Conservation (phyloP, 1,284 basidiomycete species). For the Mycena sp. region DNA sequence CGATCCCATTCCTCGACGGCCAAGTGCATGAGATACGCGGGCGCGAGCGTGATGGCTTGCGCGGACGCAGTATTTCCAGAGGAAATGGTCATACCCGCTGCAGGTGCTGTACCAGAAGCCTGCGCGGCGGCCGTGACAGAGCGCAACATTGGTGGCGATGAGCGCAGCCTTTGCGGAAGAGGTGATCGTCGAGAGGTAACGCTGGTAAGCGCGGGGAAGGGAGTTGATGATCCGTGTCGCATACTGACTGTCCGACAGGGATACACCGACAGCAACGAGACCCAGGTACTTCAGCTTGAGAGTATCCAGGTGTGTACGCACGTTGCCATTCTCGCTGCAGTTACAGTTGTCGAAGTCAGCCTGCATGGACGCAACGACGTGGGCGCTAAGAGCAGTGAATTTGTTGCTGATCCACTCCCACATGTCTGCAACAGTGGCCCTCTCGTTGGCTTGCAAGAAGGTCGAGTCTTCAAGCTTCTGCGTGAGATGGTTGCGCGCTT, state of each 20-base stretch:
- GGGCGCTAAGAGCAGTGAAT: too few species aligned
- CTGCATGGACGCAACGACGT: too few species aligned
- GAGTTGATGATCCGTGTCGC: conserved; percentile 21
- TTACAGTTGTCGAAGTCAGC: too few species aligned
- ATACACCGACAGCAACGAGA: conserved; percentile 14
- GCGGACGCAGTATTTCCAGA: conserved; percentile 14
- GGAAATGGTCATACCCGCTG: conserved; percentile 2
- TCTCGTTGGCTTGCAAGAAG: conserved; percentile 3
- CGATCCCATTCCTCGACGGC: conserved; percentile 21
- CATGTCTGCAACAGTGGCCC: conserved; percentile 13
- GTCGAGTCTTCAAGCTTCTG: conserved; percentile 24
- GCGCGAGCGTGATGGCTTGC: conserved; percentile 15
- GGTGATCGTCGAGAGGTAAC: conserved; percentile 11
- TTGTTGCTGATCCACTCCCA: conserved; percentile 20
- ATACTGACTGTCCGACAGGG: conserved; percentile 11
- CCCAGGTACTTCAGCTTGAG: conserved; percentile 10
- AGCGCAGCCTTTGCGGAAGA: conserved; percentile 21
- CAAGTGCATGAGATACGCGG: conserved; percentile 17
- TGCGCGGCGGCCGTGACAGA: conserved; percentile 8
- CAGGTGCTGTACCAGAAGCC: not conserved
- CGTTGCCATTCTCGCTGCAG: too few species aligned
- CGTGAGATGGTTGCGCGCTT: conserved; percentile 13
- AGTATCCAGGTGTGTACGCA: conserved; percentile 13
- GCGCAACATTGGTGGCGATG: conserved; percentile 11
- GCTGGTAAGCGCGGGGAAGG: too few species aligned